Base-by-base conservation (phyloP, 2,329 filamentous ascomycete genomes). In the Penicillium frequentans region DNA sequence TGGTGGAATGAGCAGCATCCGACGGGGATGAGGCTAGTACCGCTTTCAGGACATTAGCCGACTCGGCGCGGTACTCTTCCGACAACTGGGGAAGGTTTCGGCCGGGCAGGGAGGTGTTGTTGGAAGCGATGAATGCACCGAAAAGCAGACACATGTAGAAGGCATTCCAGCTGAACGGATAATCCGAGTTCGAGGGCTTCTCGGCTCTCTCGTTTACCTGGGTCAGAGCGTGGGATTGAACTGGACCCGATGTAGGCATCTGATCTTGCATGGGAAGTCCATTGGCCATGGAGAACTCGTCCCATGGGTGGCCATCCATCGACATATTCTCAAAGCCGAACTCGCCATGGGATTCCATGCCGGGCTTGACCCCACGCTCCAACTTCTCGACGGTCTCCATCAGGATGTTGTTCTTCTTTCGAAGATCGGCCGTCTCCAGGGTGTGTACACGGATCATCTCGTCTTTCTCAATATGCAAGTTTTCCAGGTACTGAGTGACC, bases 101-200 rank as follows among this genome's bases (percentile, higher is more conserved):
- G 43, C 75, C 65, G 5, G 76, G 66, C n/a, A 84, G 79, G 21
- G 87, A 82, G 45, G 86, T 85, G 65, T 86, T 86, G 77, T 93
- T 96, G 31, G 93, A 97, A 60, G 95, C 89, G 67, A 98, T 92
- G 72, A 97, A 96, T 52, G 95, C 95, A 71, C 95, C 95, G 63
- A 96, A 93, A 54, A 99, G 89, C 71, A 99, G 90, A 66, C 97
- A 90, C 91, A 97, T 96, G 89, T 74, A 98, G 83, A 68, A 98
- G 79, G 68, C 91, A 86, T 80, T 79, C 77, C 77, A 80, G 70
- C 77, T 79, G 69, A 79, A 79, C 51, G 91, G 90, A 68, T 93
- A 90, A 65, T 91, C 88, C 59, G 87, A 81, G 79, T 82, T 81
- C 53, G 80, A 64, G 49, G 59, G 52, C 61, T 74, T 77, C 47